Evolutionary conservation across 805 yeast species (phyloP), one percentile per base, ranked within the genome.

Genomic region (Starmerella floricola): DNA sequence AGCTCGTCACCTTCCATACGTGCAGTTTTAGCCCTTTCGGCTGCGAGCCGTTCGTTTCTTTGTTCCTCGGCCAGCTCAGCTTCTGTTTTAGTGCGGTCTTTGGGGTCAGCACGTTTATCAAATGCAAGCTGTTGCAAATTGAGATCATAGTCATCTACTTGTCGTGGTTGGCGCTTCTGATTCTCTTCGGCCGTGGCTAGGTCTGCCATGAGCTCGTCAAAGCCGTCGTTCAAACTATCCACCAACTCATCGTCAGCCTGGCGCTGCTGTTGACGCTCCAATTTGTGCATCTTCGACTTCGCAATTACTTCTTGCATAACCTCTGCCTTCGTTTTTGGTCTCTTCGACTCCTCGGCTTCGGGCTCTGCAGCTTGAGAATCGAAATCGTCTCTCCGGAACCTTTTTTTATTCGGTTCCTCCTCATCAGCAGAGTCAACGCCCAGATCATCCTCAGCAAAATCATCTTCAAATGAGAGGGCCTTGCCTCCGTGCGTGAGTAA

Each of bases 401-500:
- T 68, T 8, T 61, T 66, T 16, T 59, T 64, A 8, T 6, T 8
- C n/a, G 36, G 36, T 16, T 33, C 24, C 6, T 18, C 13, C 4
- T 20, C 36, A 8, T 33, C 36, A 4, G n/a, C 36, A 18, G 36
- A 33, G 5, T 53, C 58, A 8, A 58, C 42, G 5, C 66, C 65
- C 30, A 65, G 54, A 47, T 65, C 75, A 23, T 68, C 76, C 27
- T 66, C 73, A 26, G 67, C 68, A 40, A 71, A 70, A 46, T 69
- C 77, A 46, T 74, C 81, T n/a, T 67, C 72, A 26, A 75, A 60
- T 0, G 78, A 63, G 31, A 86, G 64, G 0, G 80, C 64, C 51
- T 78, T 73, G 16, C 95, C 95, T 35, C 69, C 73, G 62, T 87
- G 96, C 0, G 95, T 86, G 44, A 88, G 71, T 43, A 49, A 55